A percentile compares a stretch with the other conserved stretches of the same genome.
Conservation (phyloP, 169 alveolate genomes). For the Plasmodium vivax region DNA sequence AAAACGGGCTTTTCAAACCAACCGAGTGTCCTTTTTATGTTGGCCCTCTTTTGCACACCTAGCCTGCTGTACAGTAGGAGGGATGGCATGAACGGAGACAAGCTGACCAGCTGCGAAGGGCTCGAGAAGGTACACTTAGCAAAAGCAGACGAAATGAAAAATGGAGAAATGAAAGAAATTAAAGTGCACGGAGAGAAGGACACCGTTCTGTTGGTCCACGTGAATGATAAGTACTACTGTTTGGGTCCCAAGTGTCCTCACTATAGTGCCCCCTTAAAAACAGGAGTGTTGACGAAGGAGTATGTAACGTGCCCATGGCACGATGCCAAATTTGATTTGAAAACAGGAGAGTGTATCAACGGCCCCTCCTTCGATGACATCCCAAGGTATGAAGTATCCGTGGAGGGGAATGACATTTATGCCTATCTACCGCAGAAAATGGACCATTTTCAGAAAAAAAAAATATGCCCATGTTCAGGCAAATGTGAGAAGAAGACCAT, state of each 20-base stretch:
- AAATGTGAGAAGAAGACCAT: constrained; percentile 80
- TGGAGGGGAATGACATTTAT: constrained; percentile 79
- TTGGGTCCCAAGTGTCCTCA: constrained; percentile 87
- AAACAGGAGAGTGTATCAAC: constrained; percentile 83
- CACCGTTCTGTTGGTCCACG: constrained; percentile 76
- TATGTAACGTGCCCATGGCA: constrained; percentile 85
- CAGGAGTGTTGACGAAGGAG: constrained; percentile 82
- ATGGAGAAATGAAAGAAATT: constrained; percentile 84
- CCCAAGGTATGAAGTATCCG: constrained; percentile 80
- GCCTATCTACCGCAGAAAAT: constrained; percentile 81
- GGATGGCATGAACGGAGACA: background rate
- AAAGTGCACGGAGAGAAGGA: constrained; percentile 76
- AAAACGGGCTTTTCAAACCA: background rate
- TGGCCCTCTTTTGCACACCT: constrained; percentile 21
- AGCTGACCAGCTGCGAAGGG: constrained; percentile 10
- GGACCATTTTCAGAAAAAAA: constrained; percentile 59
- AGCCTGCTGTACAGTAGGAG: background rate
- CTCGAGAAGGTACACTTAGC: constrained; percentile 70
- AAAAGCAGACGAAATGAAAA: constrained; percentile 75
- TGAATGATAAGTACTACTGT: constrained; percentile 78
- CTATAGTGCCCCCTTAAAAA: constrained; percentile 78
- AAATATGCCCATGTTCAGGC: constrained; percentile 58
- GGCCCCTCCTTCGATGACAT: constrained; percentile 84
- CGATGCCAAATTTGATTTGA: constrained; percentile 83
- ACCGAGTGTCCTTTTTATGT: background rate